Base-by-base conservation (phyloP, 257 asterid species). In the Leonotis leonurus region DNA sequence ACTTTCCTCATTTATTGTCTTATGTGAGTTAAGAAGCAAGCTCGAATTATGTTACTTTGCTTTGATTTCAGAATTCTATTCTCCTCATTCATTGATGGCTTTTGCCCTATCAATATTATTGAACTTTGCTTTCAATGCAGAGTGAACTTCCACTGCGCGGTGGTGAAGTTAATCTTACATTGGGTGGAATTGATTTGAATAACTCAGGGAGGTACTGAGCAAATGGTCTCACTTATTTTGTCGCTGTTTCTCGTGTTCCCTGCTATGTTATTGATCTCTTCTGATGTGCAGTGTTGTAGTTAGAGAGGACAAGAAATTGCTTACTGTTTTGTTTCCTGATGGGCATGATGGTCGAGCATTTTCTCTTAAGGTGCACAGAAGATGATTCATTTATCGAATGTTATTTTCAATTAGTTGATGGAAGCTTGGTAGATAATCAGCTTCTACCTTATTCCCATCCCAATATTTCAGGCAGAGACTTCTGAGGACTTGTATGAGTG, bases 291-390 rank as follows among this genome's bases (percentile, higher is more conserved):
- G 96, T 77, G 97, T 90, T 74, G 97, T 90, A 64, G 93, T 90
- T 58, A 83, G 97, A 78, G 97, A 90, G 82, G 97, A 90, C 76
- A 90, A 90, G 75, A 90, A 90, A 64, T 73, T 90, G 54, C 73
- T 87, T 48, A 85, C 97, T 45, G 97, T 90, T 55, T 76, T 90
- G 73, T 90, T 90, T 71, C 96, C 95, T 27, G 96, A 90, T 80
- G 97, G 97, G 54, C 93, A 96, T 70, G 96, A 90, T 70, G 97
- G 95, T 36, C 82, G 96, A 46, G 95, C 97, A 46, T 90, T 90
- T 81, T 87, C 95, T 64, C 95, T 90, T 52, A 87, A 90, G 95
- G 97, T 90, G 70, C 73, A 64, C 17, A 29, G 50, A 24, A n/a
- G 11, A 64, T 58, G 24, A 22, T 8, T 43, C 46, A 25, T 26